phyloP scores from a whole-genome alignment of 129 eudicot species.

The Glebionis coronaria region DNA sequence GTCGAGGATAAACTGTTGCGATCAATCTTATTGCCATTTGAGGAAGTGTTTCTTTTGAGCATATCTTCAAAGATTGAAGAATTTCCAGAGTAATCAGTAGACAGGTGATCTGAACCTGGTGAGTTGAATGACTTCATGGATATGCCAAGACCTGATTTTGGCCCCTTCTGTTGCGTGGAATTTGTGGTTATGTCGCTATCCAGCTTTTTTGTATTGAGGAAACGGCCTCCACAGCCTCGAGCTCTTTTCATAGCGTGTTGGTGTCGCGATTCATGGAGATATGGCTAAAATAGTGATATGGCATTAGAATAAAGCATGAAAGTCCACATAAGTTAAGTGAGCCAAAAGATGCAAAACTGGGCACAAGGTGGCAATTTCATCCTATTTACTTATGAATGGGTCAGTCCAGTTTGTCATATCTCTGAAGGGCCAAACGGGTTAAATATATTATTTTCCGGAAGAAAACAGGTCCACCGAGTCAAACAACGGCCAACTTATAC shows the following conservation, averaged over 20 bases:
- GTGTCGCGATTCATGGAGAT: constrained; percentile 90
- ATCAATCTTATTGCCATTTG: constrained; percentile 30
- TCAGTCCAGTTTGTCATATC: background rate
- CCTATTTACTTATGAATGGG: background rate
- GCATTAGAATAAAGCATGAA: background rate
- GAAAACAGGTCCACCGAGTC: no score
- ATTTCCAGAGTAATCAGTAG: constrained; percentile 24
- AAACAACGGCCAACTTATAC: background rate
- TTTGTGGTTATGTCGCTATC: constrained; percentile 21
- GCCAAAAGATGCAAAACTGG: constrained; percentile 9
- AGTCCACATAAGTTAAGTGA: constrained; percentile 4
- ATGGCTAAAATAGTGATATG: constrained; percentile 42
- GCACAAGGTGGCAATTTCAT: background rate
- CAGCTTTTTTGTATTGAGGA: constrained; percentile 63
- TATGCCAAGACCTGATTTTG: constrained; percentile 28
- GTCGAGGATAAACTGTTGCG: constrained; percentile 35
- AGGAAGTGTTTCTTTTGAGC: constrained; percentile 28
- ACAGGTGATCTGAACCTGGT: constrained; percentile 34
- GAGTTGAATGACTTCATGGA: constrained; percentile 37
- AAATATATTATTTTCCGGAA: background rate
- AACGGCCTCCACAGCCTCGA: constrained; percentile 90
- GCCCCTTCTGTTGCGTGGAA: constrained; percentile 31
- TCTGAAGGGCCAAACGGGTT: background rate
- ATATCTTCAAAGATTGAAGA: constrained; percentile 32
- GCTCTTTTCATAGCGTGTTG: constrained; percentile 77